These are phyloP conservation scores for Metschnikowia baotianmanensis DNA, from an alignment of 805 yeast species.

Conservation along the genomic window DNA sequence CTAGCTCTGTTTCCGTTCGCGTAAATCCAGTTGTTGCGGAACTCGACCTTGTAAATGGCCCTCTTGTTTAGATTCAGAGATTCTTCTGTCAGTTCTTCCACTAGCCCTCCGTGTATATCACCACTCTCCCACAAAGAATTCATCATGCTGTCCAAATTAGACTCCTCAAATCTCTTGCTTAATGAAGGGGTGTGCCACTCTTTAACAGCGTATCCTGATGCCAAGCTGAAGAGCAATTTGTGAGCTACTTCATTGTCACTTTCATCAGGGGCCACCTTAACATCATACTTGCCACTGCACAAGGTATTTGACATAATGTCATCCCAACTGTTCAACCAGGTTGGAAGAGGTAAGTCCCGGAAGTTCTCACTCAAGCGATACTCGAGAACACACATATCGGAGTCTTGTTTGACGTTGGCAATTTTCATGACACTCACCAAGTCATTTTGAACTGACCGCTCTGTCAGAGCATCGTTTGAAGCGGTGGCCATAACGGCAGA, in stretches of 20 bases:
- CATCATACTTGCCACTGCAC: constrained; percentile 5
- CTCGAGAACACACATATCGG: constrained; percentile 1
- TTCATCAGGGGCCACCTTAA: constrained; percentile 3
- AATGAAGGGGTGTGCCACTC: constrained; percentile 1
- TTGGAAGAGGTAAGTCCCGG: constrained; percentile 4
- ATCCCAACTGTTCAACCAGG: constrained; percentile 6
- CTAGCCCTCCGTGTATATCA: not conserved
- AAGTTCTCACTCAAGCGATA: constrained; percentile 1
- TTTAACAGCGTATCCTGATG: constrained; percentile 5
- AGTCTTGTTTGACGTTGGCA: not conserved
- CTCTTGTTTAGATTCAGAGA: not conserved
- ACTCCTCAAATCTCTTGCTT: constrained; percentile 2
- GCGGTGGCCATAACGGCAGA: not conserved
- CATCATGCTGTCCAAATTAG: constrained; percentile 6
- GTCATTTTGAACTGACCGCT: not conserved
- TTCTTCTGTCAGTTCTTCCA: not conserved
- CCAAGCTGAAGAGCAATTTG: constrained; percentile 7
- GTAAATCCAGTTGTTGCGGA: constrained; percentile 1
- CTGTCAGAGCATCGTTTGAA: not conserved
- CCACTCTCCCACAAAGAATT: constrained; percentile 6
- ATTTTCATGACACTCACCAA: constrained; percentile 8
- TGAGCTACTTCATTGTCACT: not conserved
- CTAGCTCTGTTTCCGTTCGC: constrained; percentile 1
- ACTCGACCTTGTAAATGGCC: not conserved
- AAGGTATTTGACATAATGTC: constrained; percentile 6